Evolutionary conservation across 495 filamentous ascomycete genomes (phyloP), one percentile per base, ranked within the genome.

Genomic region (Aspergillus cavernicola): DNA sequence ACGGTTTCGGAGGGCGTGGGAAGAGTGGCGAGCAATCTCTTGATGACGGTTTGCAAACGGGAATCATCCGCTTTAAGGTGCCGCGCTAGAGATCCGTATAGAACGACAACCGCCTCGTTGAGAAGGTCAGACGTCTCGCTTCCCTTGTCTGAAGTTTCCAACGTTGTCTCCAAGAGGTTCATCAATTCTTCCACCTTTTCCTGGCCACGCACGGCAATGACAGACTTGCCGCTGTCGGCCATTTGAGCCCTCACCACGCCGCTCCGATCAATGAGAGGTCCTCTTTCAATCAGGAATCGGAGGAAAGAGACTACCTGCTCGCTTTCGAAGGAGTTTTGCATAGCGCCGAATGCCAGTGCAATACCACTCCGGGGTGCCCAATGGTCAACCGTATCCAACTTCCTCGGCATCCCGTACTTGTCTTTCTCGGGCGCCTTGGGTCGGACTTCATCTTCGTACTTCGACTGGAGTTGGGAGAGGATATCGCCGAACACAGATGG

Each of bases 1-100:
- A 98, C 93, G 8, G 87, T 87, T 65, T 98, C 93, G 3, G 92
- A 97, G n/a, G 93, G 93, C 8, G 92, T 97, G 61, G 86, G 89
- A 23, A 98, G 77, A 6, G 95, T 95, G 19, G 80, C 82, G 29
- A 97, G 79, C 15, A 98, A 75, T 50, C 89, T 82, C 53, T 89
- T 83, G 26, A 97, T 82, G 41, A 97, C 92, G 10, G 85, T 83
- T 7, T 89, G 89, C 36, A 97, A 78, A 51, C 93, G 89, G 46
- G 80, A 69, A 64, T 98, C 93, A 6, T 90, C 89, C 2, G 83
- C 72, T 54, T 86, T 85, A 36, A 98, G 74, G 75, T 98, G 93
- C 23, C 88, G 80, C 11, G 90, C 93, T 12, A 98, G 71, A 28
- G 93, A 90, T 60, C 93, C 93, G 61, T 97, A 98, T 55, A 98